Base-by-base conservation (phyloP, 1,139 yeast genomes). In the Hyphopichia fennica region DNA sequence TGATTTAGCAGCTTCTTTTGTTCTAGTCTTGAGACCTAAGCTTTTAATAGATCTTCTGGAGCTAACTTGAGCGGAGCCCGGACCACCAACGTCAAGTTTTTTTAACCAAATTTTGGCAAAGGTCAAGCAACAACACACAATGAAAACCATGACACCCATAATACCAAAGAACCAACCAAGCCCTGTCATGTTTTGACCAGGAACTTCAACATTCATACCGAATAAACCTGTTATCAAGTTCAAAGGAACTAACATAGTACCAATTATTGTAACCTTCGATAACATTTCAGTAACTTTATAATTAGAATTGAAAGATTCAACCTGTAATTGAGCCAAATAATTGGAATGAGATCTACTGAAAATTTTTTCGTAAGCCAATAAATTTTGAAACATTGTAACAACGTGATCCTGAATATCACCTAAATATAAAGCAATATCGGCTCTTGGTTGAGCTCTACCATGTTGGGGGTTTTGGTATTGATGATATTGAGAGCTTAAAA, bases 341-440 rank as follows among this genome's bases (percentile, higher is more conserved):
- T 91, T 91, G 22, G 96, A 79, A 62, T 91, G 98, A 1, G 96
- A 86, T 51, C 98, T 78, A 36, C 95, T 84, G 58, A 93, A 85
- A 53, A 91, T 90, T 75, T 91, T 91, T 63, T 91, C 99, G 57
- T 89, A 91, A 3, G 96, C 88, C 40, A 84, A 66, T 58, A 91
- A 77, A 56, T 89, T 90, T 63, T 90, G 96, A 63, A 84, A 87
- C 98, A 91, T 91, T 15, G 98, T 91, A 47, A 91, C 83, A 55
- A 91, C 87, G 77, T 91, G 99, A 75, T 91, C 98, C 68, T 91
- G 98, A 57, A 91, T 91, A 81, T 93, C 99, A 45, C 98, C 97
- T 48, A 93, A 68, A 62, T 91, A 93, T 49, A 93, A 73, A 0
- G 93, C 93, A 58, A 86, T 86, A 56, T 86, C 93, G 15, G 85